Evolutionary conservation across 805 yeast species (phyloP).

Genomic region (Yamadazyma endophytica): DNA sequence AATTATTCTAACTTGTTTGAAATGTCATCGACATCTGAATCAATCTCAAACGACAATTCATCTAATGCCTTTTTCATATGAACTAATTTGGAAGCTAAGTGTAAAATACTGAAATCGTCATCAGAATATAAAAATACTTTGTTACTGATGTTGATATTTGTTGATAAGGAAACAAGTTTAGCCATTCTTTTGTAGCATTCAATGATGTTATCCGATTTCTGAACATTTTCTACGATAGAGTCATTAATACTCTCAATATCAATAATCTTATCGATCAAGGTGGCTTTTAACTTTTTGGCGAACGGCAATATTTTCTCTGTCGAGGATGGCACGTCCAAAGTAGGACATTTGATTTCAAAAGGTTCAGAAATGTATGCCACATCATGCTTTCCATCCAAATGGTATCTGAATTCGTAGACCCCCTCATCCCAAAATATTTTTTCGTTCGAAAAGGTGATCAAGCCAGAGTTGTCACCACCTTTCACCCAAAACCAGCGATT

Average conservation of each 20-base stretch:
- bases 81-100: constrained; percentile 29
- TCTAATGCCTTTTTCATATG: constrained; percentile 32
- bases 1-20: no score
- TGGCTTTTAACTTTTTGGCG: constrained; percentile 25
- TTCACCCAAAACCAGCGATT: constrained; percentile 58
- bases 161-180: constrained; percentile 25
- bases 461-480: constrained; percentile 38
- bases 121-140: constrained; percentile 29
- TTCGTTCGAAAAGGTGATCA: constrained; percentile 43
- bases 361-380: constrained; percentile 65
- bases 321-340: constrained; percentile 30
- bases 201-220: constrained; percentile 24
- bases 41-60: constrained; percentile 29
- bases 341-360: constrained; percentile 51
- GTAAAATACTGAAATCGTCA: constrained; percentile 22
- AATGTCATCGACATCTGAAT: no score
- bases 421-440: constrained; percentile 64
- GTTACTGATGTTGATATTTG: constrained; percentile 34
- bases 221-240: constrained; percentile 22
- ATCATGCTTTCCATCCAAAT: constrained; percentile 60
- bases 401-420: constrained; percentile 70
- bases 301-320: constrained; percentile 25
- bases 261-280: constrained; percentile 29
- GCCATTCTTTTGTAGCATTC: constrained; percentile 24
- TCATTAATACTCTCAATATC: constrained; percentile 18